These are phyloP conservation scores for Cryptococcus sp. DNA, from an alignment of 1,284 basidiomycete genomes.

Conservation along the genomic window DNA sequence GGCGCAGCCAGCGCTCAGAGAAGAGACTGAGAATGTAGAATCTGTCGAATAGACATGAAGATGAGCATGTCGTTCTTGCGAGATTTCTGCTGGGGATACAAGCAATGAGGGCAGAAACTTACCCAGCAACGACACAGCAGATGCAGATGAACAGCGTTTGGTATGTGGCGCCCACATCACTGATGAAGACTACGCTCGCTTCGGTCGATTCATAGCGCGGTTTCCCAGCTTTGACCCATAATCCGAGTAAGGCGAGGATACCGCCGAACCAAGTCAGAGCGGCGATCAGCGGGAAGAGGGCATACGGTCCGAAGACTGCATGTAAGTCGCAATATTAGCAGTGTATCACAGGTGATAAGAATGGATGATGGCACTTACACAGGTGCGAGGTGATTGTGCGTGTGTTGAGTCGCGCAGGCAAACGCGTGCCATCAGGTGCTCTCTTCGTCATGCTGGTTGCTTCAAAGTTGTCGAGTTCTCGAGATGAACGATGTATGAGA, in stretches of 20 bases:
- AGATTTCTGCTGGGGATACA: not conserved
- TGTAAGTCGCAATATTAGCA: not conserved
- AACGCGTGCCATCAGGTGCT: slow-evolving; percentile 16
- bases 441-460: not conserved
- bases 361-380: slow-evolving; percentile 26
- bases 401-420: slow-evolving; percentile 16
- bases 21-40: slow-evolving; percentile 53
- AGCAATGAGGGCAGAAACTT: slow-evolving; percentile 9
- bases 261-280: slow-evolving; percentile 45
- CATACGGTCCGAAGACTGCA: slow-evolving; percentile 51
- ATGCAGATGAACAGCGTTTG: slow-evolving; percentile 53
- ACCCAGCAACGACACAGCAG: slow-evolving; percentile 33
- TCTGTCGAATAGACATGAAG: slow-evolving; percentile 1
- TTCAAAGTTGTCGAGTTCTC: no score
- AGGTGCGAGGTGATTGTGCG: slow-evolving; percentile 35
- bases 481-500: not conserved
- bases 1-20: slow-evolving; percentile 56
- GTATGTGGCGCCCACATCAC: slow-evolving; percentile 55
- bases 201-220: slow-evolving; percentile 48
- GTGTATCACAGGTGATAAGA: not conserved
- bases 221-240: slow-evolving; percentile 53
- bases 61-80: not conserved
- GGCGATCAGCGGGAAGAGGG: slow-evolving; percentile 44
- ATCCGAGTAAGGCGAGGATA: slow-evolving; percentile 46
- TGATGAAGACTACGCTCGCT: slow-evolving; percentile 54